Conservation (phyloP, 768 basidiomycete species). For the Xerocomellus intermedius region DNA sequence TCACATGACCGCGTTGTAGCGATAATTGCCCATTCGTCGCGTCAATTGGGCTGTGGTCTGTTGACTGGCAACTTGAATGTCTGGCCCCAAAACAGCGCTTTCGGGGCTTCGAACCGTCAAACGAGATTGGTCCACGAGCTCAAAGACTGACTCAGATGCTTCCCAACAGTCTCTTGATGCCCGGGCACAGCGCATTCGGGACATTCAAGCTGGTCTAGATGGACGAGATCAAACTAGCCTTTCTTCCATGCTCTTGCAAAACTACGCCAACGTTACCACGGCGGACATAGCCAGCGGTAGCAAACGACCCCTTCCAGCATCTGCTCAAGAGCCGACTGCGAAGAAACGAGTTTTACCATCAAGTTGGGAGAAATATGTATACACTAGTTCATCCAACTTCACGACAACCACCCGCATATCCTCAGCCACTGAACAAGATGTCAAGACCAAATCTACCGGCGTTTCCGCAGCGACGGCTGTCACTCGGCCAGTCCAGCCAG, state of each 20-base stretch:
- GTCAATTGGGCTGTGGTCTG: no score
- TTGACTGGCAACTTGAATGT: constrained; percentile 22
- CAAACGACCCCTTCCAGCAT: constrained; percentile 33
- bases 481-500: constrained; percentile 22
- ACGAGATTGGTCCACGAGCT: constrained; percentile 60
- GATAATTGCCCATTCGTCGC: not conserved
- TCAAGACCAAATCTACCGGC: constrained; percentile 6
- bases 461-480: not conserved
- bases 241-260: constrained; percentile 10
- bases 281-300: constrained; percentile 25
- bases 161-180: constrained; percentile 23
- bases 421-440: constrained; percentile 11
- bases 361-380: constrained; percentile 42
- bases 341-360: constrained; percentile 60
- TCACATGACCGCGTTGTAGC: constrained; percentile 24
- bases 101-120: constrained; percentile 63
- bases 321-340: constrained; percentile 28
- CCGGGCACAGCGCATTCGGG: constrained; percentile 45
- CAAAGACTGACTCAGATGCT: constrained; percentile 29
- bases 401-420: constrained; percentile 11
- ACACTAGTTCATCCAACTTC: constrained; percentile 38
- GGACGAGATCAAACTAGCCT: constrained; percentile 36
- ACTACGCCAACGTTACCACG: constrained; percentile 12
- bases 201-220: constrained; percentile 58
- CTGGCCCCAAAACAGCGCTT: constrained; percentile 35